Conservation (phyloP, 805 yeast species). For the Metschnikowia anglica region DNA sequence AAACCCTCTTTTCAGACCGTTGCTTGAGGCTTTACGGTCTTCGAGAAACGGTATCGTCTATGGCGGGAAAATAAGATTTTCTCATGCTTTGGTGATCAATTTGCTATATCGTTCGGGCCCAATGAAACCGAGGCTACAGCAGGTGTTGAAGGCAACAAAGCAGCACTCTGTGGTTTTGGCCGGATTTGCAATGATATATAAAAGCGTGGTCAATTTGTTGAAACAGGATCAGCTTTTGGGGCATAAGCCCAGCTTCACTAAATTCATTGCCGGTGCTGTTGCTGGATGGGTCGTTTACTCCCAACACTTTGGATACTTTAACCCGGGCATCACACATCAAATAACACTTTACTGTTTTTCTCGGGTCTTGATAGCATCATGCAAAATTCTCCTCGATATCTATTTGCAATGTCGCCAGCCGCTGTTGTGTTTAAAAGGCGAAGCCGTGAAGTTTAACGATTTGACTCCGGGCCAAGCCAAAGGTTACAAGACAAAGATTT, state of each 20-base stretch:
- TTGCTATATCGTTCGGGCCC: slow-evolving; percentile 56
- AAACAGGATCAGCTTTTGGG: slow-evolving; percentile 35
- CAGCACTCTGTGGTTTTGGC: slow-evolving; percentile 59
- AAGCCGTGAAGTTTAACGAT: slow-evolving; percentile 24
- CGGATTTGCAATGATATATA: slow-evolving; percentile 53
- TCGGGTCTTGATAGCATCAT: slow-evolving; percentile 61
- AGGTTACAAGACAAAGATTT: slow-evolving; percentile 29
- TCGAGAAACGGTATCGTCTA: slow-evolving; percentile 53
- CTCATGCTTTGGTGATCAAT: slow-evolving; percentile 64
- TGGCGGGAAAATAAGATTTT: slow-evolving; percentile 61
- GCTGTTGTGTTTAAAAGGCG: slow-evolving; percentile 23
- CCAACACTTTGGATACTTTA: slow-evolving; percentile 44
- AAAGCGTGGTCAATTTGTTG: slow-evolving; percentile 35
- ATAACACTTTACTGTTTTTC: slow-evolving; percentile 73
- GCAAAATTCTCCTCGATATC: slow-evolving; percentile 48
- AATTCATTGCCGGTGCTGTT: slow-evolving; percentile 41
- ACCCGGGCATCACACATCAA: slow-evolving; percentile 62
- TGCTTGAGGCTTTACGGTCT: slow-evolving; percentile 37
- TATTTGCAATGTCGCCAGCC: slow-evolving; percentile 40
- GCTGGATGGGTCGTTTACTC: slow-evolving; percentile 46
- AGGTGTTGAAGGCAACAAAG: slow-evolving; percentile 51
- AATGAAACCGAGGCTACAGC: slow-evolving; percentile 41
- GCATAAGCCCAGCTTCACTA: slow-evolving; percentile 28
- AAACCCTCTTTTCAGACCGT: slow-evolving; percentile 28
- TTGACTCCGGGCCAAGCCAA: slow-evolving; percentile 34